Percentiles rank a stretch among this genome's conserved stretches.
Evolutionary conservation across 371 early-diverging fungal genomes (phyloP).

Genomic region (Apophysomyces trapeziformis): DNA sequence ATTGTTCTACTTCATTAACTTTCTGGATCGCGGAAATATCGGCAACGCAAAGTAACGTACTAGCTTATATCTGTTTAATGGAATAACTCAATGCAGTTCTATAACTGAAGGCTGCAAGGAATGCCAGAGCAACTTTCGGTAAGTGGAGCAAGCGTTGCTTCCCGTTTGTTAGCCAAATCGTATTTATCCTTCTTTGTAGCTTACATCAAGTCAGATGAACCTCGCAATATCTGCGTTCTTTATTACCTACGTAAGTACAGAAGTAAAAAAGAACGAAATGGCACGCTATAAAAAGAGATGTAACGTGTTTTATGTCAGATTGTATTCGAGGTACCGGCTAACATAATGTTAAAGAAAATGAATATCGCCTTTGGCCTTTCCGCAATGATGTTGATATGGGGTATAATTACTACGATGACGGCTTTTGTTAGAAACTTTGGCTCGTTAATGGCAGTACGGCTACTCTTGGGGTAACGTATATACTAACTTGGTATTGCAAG

Average conservation of each 20-base stretch:
- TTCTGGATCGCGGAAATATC: constrained; percentile 40
- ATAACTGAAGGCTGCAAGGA: neutral
- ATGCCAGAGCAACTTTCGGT: constrained; percentile 1
- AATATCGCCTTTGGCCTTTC: constrained; percentile 36
- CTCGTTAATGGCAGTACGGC: constrained; percentile 21
- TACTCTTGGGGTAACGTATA: constrained; percentile 36
- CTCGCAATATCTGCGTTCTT: constrained; percentile 37
- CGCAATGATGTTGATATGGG: constrained; percentile 40
- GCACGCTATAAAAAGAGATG: neutral
- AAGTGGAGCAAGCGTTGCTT: neutral
- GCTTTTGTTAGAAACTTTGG: constrained; percentile 35
- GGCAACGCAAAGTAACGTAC: constrained; percentile 41
- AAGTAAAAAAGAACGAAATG: neutral
- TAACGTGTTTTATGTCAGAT: constrained; percentile 23
- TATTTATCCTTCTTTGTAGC: constrained; percentile 16
- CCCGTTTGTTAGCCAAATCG: neutral
- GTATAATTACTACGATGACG: constrained; percentile 30
- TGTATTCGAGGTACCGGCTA: constrained; percentile 42
- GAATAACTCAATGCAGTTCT: neutral
- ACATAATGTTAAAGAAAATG: constrained; percentile 28
- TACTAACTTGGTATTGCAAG: neutral
- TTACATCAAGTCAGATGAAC: constrained; percentile 28
- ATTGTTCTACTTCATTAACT: constrained; percentile 39
- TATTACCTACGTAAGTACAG: constrained; percentile 34
- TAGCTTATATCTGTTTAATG: neutral